Conservation (phyloP, 169 alveolate genomes). For the Plasmodium knowlesi region DNA sequence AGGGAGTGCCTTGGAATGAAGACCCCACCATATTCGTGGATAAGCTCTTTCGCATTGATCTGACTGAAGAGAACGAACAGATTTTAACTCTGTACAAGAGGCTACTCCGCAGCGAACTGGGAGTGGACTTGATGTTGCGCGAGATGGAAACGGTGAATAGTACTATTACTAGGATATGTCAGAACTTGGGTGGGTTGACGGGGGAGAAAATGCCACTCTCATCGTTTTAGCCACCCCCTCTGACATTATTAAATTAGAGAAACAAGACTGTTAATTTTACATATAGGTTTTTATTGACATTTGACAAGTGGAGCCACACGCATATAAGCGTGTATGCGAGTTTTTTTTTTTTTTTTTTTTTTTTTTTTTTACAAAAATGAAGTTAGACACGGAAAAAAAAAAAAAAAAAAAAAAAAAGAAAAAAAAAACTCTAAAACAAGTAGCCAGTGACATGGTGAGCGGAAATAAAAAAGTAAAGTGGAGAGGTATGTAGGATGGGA, state of each 20-base stretch:
- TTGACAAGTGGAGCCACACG: neutral
- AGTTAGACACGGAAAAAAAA: neutral
- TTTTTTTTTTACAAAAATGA: neutral
- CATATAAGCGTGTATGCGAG: neutral
- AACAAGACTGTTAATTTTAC: neutral
- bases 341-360: neutral
- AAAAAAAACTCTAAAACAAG: neutral
- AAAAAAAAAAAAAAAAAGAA: neutral
- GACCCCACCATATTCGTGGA: conserved; percentile 10
- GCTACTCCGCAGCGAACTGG: conserved; percentile 18
- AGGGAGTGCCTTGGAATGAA: neutral
- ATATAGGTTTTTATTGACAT: neutral
- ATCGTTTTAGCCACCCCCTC: neutral
- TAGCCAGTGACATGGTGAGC: neutral
- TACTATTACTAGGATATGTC: neutral
- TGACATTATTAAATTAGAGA: too few relatives aligned
- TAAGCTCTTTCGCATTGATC: neutral
- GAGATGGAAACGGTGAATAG: conserved; percentile 19
- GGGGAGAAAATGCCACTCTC: neutral
- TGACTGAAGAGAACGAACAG: conserved; percentile 22
- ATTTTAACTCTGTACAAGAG: conserved; percentile 9
- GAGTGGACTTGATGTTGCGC: conserved; percentile 1
- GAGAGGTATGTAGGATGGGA: neutral
- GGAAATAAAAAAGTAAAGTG: neutral
- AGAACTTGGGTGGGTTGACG: neutral